Percentiles rank a stretch among this genome's conserved stretches.
phyloP scores from a whole-genome alignment of 345 rosid species.

The Erucastrum elatum region DNA sequence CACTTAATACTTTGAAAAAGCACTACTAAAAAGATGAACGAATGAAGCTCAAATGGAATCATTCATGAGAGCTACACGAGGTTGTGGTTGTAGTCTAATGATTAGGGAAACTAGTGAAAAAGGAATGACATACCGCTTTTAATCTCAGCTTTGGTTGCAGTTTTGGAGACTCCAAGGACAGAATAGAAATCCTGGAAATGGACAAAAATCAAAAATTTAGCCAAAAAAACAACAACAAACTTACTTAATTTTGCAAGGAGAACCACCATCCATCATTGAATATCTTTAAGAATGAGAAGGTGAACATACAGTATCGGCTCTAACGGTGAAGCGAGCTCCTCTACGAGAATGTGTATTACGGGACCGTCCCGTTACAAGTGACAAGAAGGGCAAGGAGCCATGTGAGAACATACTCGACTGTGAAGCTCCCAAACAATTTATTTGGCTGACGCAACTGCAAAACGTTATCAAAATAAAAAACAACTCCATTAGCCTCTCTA shows the following conservation, averaged over 20 bases:
- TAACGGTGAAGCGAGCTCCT: constrained; percentile 69
- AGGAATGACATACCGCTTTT: constrained; percentile 65
- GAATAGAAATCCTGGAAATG: constrained; percentile 81
- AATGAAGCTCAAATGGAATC: neutral
- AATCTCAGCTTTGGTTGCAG: constrained; percentile 88
- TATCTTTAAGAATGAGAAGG: constrained; percentile 19
- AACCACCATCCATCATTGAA: neutral
- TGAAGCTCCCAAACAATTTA: constrained; percentile 53
- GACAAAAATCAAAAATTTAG: constrained; percentile 2
- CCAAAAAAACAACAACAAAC: neutral
- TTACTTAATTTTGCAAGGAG: no score
- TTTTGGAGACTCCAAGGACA: constrained; percentile 88
- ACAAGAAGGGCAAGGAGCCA: constrained; percentile 56
- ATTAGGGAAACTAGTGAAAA: neutral
- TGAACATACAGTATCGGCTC: constrained; percentile 79
- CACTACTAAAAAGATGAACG: neutral
- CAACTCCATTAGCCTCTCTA: neutral
- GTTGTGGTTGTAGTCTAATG: neutral
- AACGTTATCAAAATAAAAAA: constrained; percentile 15
- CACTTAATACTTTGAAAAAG: constrained; percentile 9
- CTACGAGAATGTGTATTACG: constrained; percentile 48
- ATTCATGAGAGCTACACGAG: neutral
- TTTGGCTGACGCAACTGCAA: constrained; percentile 47
- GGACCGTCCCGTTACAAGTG: constrained; percentile 43
- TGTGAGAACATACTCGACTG: constrained; percentile 67